Conservation (phyloP, 1,284 basidiomycete genomes). For the Caloboletus firmus region DNA sequence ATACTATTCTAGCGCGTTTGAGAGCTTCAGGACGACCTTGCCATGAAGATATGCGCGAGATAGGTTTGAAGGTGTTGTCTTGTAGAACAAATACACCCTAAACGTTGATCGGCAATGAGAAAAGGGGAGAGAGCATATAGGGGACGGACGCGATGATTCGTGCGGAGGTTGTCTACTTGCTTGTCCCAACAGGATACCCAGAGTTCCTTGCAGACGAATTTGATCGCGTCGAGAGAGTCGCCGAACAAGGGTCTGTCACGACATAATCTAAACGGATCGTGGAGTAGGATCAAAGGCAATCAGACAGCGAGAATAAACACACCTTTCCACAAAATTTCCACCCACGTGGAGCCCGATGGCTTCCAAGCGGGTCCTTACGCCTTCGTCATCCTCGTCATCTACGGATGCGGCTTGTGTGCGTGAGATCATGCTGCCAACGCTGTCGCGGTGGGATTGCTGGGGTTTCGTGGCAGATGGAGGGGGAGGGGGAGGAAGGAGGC, state of each 20-base stretch:
- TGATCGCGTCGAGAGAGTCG: constrained; percentile 88
- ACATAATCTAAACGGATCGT: constrained; percentile 54
- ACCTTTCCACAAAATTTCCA: constrained; percentile 84
- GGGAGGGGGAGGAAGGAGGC: constrained; percentile 55
- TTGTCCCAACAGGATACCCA: constrained; percentile 88
- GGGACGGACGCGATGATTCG: constrained; percentile 81
- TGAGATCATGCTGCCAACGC: constrained; percentile 20
- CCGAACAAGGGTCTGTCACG: constrained; percentile 73
- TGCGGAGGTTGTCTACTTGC: constrained; percentile 93
- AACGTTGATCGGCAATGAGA: background rate
- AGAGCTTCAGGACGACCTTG: constrained; percentile 73
- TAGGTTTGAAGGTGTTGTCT: constrained; percentile 87
- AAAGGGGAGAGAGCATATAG: background rate
- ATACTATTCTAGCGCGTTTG: constrained; percentile 68
- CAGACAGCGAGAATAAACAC: constrained; percentile 21
- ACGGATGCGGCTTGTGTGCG: constrained; percentile 20
- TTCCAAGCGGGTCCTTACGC: constrained; percentile 69
- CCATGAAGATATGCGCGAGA: constrained; percentile 76
- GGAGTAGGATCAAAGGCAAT: background rate
- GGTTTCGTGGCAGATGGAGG: constrained; percentile 39
- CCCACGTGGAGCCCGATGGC: constrained; percentile 86
- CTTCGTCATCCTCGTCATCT: constrained; percentile 77
- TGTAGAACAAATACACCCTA: constrained; percentile 94
- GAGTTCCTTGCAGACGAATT: constrained; percentile 96
- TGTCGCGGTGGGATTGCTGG: constrained; percentile 45